A percentile compares a stretch with the other conserved stretches of the same genome.
Evolutionary conservation across 2,329 filamentous ascomycete species (phyloP).

Genomic region (Aureobasidium sp.): DNA sequence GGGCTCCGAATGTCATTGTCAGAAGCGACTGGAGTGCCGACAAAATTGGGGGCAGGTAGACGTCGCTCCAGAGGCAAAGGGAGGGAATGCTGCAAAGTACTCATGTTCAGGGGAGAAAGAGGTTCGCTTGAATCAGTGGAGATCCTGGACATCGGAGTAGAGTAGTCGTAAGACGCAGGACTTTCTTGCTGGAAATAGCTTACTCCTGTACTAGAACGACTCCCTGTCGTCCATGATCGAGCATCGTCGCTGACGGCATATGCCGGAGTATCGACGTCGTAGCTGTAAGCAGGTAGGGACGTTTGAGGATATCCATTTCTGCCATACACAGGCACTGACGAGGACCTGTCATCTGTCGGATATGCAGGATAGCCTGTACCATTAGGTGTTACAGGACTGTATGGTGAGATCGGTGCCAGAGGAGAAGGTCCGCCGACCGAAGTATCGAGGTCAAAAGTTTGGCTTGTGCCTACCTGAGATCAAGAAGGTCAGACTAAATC

Average conservation of each 20-base stretch:
- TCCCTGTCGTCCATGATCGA: constrained; percentile 23
- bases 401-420: constrained; percentile 7
- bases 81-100: constrained; percentile 28
- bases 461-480: constrained; percentile 14
- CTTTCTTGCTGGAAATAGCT: constrained; percentile 21
- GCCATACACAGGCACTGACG: not conserved
- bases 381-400: not conserved
- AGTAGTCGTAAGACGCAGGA: constrained; percentile 25
- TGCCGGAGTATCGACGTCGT: constrained; percentile 20
- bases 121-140: constrained; percentile 20
- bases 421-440: not conserved
- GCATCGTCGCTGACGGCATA: constrained; percentile 23
- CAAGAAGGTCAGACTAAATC: not conserved
- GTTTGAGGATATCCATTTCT: constrained; percentile 11
- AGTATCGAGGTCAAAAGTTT: constrained; percentile 8
- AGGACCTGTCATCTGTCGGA: constrained; percentile 1
- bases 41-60: constrained; percentile 24
- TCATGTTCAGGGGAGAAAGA: constrained; percentile 30
- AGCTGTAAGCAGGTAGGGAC: not conserved
- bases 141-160: constrained; percentile 20
- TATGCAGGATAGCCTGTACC: constrained; percentile 3
- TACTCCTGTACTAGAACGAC: constrained; percentile 22
- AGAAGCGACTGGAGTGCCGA: constrained; percentile 2
- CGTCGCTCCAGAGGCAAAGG: constrained; percentile 28
- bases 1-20: constrained; percentile 6